Base-by-base conservation (phyloP, 805 yeast genomes). In the Lipomyces mesembrius region DNA sequence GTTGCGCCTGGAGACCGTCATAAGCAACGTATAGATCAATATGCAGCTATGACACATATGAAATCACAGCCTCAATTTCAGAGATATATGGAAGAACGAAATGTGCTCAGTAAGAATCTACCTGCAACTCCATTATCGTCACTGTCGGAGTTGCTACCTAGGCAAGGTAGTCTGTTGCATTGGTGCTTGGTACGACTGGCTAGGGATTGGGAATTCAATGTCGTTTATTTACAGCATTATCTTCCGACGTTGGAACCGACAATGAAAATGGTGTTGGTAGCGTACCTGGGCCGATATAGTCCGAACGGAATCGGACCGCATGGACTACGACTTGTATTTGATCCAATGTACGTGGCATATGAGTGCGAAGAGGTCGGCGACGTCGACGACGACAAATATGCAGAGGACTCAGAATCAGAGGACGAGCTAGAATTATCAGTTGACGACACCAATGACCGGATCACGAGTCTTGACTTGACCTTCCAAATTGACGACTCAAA, bases 151-250 rank as follows among this genome's bases (percentile, higher is more conserved):
- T 34, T 68, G 17, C 37, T 68, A 20, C 71, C 71, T 9, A 64
- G 67, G 11, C 61, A 54, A 1, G 64, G 65, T 6, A 61, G 68
- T 59, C 53, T 68, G 32, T 53, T 54, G 53, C 71, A 68, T 49
- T 68, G 67, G 63, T 66, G 71, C 34, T n/a, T 63, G 2, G 62
- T 65, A 17, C n/a, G 66, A 29, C 29, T 68, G 35, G 65, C 71
- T 7, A 25, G 64, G n/a, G 66, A 68, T 27, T 68, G 71, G 71
- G 71, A 67, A 27, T 56, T 63, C 29, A 67, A 68, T 57, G 63
- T 68, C 17, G 63, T 53, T n/a, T 68, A 68, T 37, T 29, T 68
- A 35, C 62, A 55, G 25, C 63, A 67, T 35, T 68, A 66, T 52
- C 34, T 68, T 37, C 66, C 67, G 6, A 37, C 32, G 14, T 60